phyloP scores from a whole-genome alignment of 1,284 basidiomycete species.

The Puccinia sorghi region DNA sequence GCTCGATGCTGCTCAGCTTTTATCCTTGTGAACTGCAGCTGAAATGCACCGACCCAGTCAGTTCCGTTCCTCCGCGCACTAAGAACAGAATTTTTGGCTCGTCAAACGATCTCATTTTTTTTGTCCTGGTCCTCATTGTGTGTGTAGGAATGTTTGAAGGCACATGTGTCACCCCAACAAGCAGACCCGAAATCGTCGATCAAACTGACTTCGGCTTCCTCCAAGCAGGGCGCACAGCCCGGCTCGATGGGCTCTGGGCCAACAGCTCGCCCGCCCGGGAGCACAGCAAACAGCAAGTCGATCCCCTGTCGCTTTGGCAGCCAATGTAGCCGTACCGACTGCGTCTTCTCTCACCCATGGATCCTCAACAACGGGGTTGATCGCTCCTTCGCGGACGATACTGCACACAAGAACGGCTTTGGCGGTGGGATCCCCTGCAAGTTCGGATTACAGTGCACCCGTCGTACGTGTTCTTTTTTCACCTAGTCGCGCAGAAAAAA shows the following conservation, averaged over 20 bases:
- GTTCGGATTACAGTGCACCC: conserved; percentile 14
- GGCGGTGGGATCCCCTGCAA: not conserved
- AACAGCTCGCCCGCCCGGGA: not conserved
- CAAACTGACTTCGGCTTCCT: not conserved
- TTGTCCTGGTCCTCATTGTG: not conserved
- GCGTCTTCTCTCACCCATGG: conserved; percentile 40
- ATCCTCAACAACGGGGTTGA: conserved; percentile 12
- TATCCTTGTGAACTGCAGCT: conserved; percentile 40
- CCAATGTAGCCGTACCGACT: conserved; percentile 42
- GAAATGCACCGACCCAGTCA: conserved; percentile 39
- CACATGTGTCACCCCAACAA: conserved; percentile 46
- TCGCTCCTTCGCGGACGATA: not conserved
- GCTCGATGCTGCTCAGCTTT: conserved; percentile 43
- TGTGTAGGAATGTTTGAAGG: conserved; percentile 41
- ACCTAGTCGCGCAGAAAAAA: too few species aligned
- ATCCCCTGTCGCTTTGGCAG: conserved; percentile 46
- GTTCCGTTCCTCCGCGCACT: not conserved
- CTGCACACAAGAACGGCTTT: not conserved
- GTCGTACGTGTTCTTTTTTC: conserved; percentile 12
- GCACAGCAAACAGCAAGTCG: conserved; percentile 1
- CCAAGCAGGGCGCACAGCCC: not conserved
- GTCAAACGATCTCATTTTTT: not conserved
- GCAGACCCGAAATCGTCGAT: conserved; percentile 46
- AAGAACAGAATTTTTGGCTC: not conserved
- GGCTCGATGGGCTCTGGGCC: not conserved